These are phyloP conservation scores for Oryza officinalis DNA, from an alignment of 176 grass and related monocot species.

Conservation along the genomic window DNA sequence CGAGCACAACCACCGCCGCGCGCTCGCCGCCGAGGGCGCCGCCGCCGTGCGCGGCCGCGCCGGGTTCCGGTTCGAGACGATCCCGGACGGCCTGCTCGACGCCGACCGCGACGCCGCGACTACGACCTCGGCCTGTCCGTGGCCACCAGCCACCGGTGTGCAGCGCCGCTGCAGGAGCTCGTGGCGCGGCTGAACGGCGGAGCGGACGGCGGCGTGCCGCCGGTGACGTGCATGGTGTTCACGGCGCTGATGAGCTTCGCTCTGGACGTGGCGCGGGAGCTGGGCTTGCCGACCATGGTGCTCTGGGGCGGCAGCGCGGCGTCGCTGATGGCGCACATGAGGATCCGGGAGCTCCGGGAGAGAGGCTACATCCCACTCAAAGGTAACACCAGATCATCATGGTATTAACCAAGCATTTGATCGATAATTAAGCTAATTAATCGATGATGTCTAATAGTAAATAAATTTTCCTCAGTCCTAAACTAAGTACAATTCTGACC, in stretches of 20 bases:
- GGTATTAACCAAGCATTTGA: too few species aligned
- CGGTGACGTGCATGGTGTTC: conserved; percentile 13
- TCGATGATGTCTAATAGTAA: too few species aligned
- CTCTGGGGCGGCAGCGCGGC: conserved; percentile 16
- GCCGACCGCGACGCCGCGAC: not conserved
- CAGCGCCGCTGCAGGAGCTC: conserved; percentile 7
- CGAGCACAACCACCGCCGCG: conserved; percentile 3
- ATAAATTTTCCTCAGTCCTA: too few species aligned
- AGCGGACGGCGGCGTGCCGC: not conserved
- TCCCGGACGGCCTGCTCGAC: conserved; percentile 1
- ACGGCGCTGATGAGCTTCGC: conserved; percentile 25
- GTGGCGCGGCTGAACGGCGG: not conserved
- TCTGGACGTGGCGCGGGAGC: not conserved
- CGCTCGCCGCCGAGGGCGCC: not conserved
- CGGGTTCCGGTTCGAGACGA: conserved; percentile 20
- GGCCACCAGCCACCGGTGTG: not conserved
- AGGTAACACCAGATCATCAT: not conserved
- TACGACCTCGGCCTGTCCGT: not conserved
- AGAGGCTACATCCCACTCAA: conserved; percentile 42
- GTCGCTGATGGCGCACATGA: conserved; percentile 21
- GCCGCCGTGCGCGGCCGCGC: not conserved
- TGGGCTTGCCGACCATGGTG: conserved; percentile 22
- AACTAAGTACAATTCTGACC: too few species aligned
- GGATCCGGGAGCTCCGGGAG: conserved; percentile 33
- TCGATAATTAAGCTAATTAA: too few species aligned